Conservation (phyloP, 164 flowering plant genomes). For the Platanus orientalis region DNA sequence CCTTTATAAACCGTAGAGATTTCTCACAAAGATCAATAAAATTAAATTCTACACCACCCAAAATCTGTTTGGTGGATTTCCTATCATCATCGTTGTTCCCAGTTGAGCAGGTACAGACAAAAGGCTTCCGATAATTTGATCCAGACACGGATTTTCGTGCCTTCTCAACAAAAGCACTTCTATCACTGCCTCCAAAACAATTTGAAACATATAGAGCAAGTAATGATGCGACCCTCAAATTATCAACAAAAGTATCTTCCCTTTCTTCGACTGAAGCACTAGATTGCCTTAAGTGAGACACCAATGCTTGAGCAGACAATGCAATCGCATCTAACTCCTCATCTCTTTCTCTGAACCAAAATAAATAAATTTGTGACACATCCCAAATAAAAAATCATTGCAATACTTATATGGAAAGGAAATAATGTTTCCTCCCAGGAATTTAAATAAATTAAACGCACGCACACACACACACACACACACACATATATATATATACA, state of each 20-base stretch:
- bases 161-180: conserved; percentile 43
- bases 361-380: too few relatives aligned
- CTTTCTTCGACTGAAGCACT: conserved; percentile 24
- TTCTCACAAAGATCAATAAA: conserved; percentile 70
- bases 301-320: conserved; percentile 64
- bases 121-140: conserved; percentile 74
- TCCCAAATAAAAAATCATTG: not conserved
- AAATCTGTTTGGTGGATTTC: conserved; percentile 17
- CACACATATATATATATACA: too few relatives aligned
- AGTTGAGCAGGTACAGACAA: conserved; percentile 84
- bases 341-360: conserved; percentile 54
- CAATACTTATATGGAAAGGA: too few relatives aligned
- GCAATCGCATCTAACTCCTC: conserved; percentile 68
- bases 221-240: conserved; percentile 66
- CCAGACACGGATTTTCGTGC: conserved; percentile 67
- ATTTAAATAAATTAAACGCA: too few relatives aligned
- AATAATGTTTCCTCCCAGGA: too few relatives aligned
- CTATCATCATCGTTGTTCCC: conserved; percentile 36
- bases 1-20: conserved; percentile 61
- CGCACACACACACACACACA: not conserved
- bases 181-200: conserved; percentile 93
- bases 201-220: conserved; percentile 95
- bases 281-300: conserved; percentile 43
- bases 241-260: conserved; percentile 28
- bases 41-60: conserved; percentile 28